Evolutionary conservation across 192 early-diverging fungal species (phyloP), one percentile per base, ranked within the genome.

Genomic region (Backusella luteola): DNA sequence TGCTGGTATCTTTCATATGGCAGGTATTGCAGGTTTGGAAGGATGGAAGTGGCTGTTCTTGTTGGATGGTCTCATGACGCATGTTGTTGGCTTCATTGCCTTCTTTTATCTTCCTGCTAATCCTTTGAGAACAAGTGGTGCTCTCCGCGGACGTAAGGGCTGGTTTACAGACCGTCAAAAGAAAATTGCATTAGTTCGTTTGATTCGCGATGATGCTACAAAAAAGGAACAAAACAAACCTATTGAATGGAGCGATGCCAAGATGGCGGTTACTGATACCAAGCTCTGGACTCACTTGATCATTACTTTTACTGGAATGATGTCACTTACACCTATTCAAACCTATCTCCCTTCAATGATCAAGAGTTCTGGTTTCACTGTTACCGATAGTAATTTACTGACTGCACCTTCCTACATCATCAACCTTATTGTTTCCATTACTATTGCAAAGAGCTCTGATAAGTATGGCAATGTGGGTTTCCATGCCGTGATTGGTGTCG

Each of bases 1-100:
- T 2, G 89, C 81, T 63, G 88, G 80, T 46, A 82, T 93, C 72
- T 83, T 90, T 7, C 85, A 83, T 19, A 70, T 93, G 73, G 76
- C 83, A 26, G 88, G 89, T 34, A 76, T 84, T 34, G 83, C 73
- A 44, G 87, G 87, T 56, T 76, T 90, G 3, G 77, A 85, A 29
- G 91, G 89, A 8, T 93, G 91, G 91, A 84, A 87, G 36, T 93
- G 91, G 91, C 72, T 91, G 6, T 91, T 91, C 77, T 36, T 89
- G 42, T 79, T 93, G 67, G 91, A 91, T 42, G 91, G 90, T 12
- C 38, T 88, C 15, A 78, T 83, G 4, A 80, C 79, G 19, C 68
- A 76, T 15, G 21, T 80, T 32, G 29, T 80, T 73, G 79, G 63
- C 3, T 52, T 76, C 7, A 39, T 80, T 44, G 75, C 75, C n/a